phyloP scores from a whole-genome alignment of 306 rosid genomes.

The Pyrus communis region DNA sequence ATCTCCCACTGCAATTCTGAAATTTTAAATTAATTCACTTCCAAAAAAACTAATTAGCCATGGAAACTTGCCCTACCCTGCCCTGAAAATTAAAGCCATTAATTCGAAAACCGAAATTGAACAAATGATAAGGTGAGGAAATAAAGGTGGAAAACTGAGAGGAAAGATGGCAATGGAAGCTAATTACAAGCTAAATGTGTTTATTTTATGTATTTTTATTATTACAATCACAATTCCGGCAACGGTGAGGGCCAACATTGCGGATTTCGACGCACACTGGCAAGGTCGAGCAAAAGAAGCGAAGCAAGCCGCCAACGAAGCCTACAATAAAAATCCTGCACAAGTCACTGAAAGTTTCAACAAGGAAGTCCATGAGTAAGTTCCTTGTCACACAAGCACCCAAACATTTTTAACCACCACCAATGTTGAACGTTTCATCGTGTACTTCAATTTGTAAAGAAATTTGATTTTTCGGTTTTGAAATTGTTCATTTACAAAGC shows the following conservation, averaged over 20 bases:
- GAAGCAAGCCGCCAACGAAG: constrained; percentile 12
- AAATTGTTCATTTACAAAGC: not conserved
- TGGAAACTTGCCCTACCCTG: not conserved
- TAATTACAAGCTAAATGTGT: constrained; percentile 15
- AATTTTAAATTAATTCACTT: not conserved
- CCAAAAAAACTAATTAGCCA: not conserved
- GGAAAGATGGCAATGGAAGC: constrained; percentile 14
- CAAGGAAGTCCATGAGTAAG: constrained; percentile 23
- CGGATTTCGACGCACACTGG: constrained; percentile 34
- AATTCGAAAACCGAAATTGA: not conserved
- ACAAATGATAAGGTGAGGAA: not conserved
- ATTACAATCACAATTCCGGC: constrained; percentile 16
- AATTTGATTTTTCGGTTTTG: not conserved
- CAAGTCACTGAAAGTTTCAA: constrained; percentile 19
- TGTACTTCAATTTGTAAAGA: not conserved
- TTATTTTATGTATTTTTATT: constrained; percentile 13
- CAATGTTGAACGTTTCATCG: not conserved
- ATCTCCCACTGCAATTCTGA: not conserved
- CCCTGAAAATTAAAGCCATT: not conserved
- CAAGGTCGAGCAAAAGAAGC: constrained; percentile 28
- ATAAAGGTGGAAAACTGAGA: not conserved
- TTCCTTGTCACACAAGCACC: not conserved
- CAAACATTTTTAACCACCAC: not conserved
- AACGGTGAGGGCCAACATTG: constrained; percentile 23
- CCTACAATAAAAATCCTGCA: constrained; percentile 25